Base-by-base conservation (phyloP, 1,284 basidiomycete genomes). In the Ganoderma sp. region DNA sequence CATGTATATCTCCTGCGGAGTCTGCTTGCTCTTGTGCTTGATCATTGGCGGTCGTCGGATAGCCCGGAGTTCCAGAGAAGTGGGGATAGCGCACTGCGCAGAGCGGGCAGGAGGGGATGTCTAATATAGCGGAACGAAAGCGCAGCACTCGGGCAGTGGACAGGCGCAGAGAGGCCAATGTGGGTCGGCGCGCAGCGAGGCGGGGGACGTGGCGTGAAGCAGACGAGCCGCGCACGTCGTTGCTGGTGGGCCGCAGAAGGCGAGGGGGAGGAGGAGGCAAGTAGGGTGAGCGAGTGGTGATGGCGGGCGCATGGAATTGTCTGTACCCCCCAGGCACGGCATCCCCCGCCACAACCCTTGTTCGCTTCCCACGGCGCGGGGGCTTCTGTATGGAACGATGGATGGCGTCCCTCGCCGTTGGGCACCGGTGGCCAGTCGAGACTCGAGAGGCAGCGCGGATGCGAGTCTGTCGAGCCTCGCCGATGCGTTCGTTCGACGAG, bases 1-100 rank as follows among this genome's bases (percentile, higher is more conserved):
- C 70, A 78, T 79, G 78, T 90, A 89, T 48, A 88, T 69, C 73
- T 92, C 90, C 77, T 90, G 89, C 0, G 88, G 84, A 15, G 88
- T 87, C 0, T 73, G 75, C 43, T 73, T 69, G 66, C 82, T 76
- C 80, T 89, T 91, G 48, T 80, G 76, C 76, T 87, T 91, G 7
- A 83, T 83, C 88, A 91, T 91, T 61, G 65, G 32, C 63, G 25
- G 57, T 19, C 34, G 17, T 37, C 56, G 2, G n/a, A n/a, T n/a
- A 43, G 58, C 3, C 41, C 22, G 14, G 22, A 14, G 39, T 39
- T 15, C 17, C 14, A 43, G 41, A 22, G 12, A 48, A 59, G 37
- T 9, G 59, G 32, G 28, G 54, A 14, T 25, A 42, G 15, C 22
- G 58, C 39, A 43, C 39, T 41, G 52, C 22, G 12, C 42, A 43